Conservation (phyloP, 441 rosid genomes). For the Kokia cookei region DNA sequence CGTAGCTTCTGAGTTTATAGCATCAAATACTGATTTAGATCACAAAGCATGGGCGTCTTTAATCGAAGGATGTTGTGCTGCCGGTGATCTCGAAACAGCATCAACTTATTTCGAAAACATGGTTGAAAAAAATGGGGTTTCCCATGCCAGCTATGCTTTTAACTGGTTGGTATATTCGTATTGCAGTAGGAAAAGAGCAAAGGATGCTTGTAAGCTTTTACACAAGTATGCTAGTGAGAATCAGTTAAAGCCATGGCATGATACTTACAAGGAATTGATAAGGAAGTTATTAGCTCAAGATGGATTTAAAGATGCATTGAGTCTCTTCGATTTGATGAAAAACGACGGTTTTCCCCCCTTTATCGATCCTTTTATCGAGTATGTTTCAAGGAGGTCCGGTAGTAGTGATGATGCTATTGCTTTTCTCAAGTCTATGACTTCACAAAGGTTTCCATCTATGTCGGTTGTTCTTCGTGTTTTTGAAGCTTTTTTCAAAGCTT, state of each 20-base stretch:
- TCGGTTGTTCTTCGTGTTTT: slow-evolving; percentile 58
- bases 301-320: slow-evolving; percentile 67
- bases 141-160: slow-evolving; percentile 40
- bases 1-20: slow-evolving; percentile 42
- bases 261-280: slow-evolving; percentile 55
- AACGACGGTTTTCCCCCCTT: slow-evolving; percentile 70
- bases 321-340: slow-evolving; percentile 62
- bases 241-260: slow-evolving; percentile 49
- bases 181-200: slow-evolving; percentile 51
- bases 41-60: slow-evolving; percentile 51
- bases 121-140: slow-evolving; percentile 42
- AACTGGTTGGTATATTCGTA: slow-evolving; percentile 57
- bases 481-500: slow-evolving; percentile 55
- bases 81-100: slow-evolving; percentile 63
- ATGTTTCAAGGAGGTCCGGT: slow-evolving; percentile 67
- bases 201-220: slow-evolving; percentile 59
- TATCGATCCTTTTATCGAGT: slow-evolving; percentile 54
- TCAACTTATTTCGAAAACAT: slow-evolving; percentile 44
- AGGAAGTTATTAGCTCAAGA: slow-evolving; percentile 53
- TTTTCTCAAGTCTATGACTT: slow-evolving; percentile 57
- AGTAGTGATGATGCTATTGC: slow-evolving; percentile 54
- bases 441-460: slow-evolving; percentile 64
- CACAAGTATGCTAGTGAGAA: slow-evolving; percentile 24
- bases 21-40: slow-evolving; percentile 43
- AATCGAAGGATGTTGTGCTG: slow-evolving; percentile 64